Base-by-base conservation (phyloP, 805 yeast species). In the Kodamaea neixiangensis region DNA sequence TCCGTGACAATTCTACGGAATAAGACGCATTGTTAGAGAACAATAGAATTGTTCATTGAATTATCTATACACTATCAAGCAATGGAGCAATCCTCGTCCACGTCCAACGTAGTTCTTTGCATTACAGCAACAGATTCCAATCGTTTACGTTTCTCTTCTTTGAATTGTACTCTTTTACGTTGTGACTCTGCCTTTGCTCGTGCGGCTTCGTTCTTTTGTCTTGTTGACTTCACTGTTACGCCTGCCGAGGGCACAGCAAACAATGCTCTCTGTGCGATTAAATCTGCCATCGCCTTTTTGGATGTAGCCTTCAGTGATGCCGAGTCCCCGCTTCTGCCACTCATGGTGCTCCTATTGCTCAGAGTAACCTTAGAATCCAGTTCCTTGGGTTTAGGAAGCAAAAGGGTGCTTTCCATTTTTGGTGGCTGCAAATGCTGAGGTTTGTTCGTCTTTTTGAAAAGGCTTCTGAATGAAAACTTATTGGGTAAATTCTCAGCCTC, bases 71-170 rank as follows among this genome's bases (percentile, higher is more conserved):
- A 34, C 7, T 7, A 21, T 25, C 19, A 21, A 14, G 15, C 31
- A 17, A 44, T 44, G 7, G 41, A 20, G 34, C 47, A 44, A 19
- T 44, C 47, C 20, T 42, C 46, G 10, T 25, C 20, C 35, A 34
- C 13, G 11, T 31, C 22, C 25, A 44, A 19, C 9, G 39, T 44
- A 4, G 47, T 44, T 33, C 47, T 44, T 18, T 44, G 47, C 47
- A 44, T 44, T 5, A 44, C 47, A 10, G 47, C 47, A n/a, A 44
- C 47, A n/a, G 40, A 33, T 18, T 44, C 47, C 15, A 44, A 34
- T 11, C 20, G 31, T 17, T 18, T 33, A 17, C 22, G 17, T 22
- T 29, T 44, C n/a, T 22, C 45, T 34, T 14, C 9, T 19, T 34
- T 22, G n/a, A 18, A 25, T 17, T 11, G 14, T 22, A 31, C 47